Evolutionary conservation across 148 eudicot species (phyloP), one percentile per base, ranked within the genome.

Genomic region (Fagopyrum esculentum): DNA sequence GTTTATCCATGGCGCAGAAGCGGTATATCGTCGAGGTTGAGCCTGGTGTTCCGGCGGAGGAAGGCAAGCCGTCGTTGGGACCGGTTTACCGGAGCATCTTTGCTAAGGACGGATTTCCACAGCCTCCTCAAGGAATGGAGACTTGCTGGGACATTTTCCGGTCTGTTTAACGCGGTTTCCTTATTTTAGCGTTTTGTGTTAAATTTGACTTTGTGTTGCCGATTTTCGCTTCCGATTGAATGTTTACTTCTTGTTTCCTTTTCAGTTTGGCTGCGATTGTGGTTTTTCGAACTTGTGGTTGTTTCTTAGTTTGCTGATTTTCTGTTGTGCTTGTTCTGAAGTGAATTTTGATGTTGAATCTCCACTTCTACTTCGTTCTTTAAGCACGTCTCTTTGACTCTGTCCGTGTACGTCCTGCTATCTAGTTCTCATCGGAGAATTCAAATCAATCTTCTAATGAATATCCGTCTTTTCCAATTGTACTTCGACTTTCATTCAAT

Each of bases 71-170:
- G 45, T 88, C 97, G 9, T 57, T 76, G 45, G 98, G 97, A 45
- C 90, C 94, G 12, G 98, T 88, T 56, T 93, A 91, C 66, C 94
- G 98, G 4, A 91, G 84, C 60, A 6, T 80, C n/a, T 85, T 74
- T 80, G 97, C 97, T 1, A 93, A 89, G 81, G 89, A 91, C 76
- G 97, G 97, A 5, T 83, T 88, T 80, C 95, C 91, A 13, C 74
- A 76, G 9, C 89, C 87, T 72, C 85, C 90, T 68, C 50, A 77
- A 2, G 97, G 90, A 7, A 77, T 91, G 84, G 93, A 88, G 4
- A 84, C 93, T 79, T 93, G 98, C 73, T 93, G 98, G 98, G 98
- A 91, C 61, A 81, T 93, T 81, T 91, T 93, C 78, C 91, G 97
- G 98, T 93, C 4, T 44, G 30, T 63, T 47, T 82, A 45, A 35